Evolutionary conservation across 352 stramenopile genomes (phyloP).

Genomic region (Globisporangium orthogonon): DNA sequence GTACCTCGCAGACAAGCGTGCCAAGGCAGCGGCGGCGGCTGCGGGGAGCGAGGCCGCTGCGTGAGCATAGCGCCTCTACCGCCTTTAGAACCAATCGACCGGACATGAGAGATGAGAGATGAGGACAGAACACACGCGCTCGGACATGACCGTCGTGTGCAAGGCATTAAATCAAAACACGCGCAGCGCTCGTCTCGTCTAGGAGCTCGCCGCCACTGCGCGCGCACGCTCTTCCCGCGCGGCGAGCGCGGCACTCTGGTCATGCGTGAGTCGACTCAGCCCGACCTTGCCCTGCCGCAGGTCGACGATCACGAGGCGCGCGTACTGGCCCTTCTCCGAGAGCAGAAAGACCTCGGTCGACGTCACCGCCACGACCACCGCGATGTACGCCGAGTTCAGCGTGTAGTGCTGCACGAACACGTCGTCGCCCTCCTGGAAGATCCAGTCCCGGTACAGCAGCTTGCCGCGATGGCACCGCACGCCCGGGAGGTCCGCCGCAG

Average conservation of each 20-base stretch:
- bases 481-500: conserved; percentile 28
- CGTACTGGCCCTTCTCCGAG: conserved; percentile 77
- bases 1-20: conserved; percentile 49
- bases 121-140: too few relatives aligned
- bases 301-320: conserved; percentile 68
- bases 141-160: not conserved
- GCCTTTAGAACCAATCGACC: too few relatives aligned
- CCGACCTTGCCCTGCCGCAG: conserved; percentile 56
- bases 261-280: conserved; percentile 46
- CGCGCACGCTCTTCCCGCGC: conserved; percentile 40
- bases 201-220: conserved; percentile 30
- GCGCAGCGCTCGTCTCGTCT: conserved; percentile 10
- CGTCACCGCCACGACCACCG: conserved; percentile 64
- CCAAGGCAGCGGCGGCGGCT: conserved; percentile 24
- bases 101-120: too few relatives aligned
- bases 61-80: not conserved
- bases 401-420: conserved; percentile 63
- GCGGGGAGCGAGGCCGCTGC: not conserved
- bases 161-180: conserved; percentile 9
- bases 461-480: conserved; percentile 70
- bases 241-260: conserved; percentile 23
- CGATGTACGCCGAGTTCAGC: conserved; percentile 49
- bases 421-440: conserved; percentile 79
- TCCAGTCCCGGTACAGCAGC: conserved; percentile 65
- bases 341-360: conserved; percentile 71